phyloP scores from a whole-genome alignment of 2,329 filamentous ascomycete species.

The Claviceps arundinis region DNA sequence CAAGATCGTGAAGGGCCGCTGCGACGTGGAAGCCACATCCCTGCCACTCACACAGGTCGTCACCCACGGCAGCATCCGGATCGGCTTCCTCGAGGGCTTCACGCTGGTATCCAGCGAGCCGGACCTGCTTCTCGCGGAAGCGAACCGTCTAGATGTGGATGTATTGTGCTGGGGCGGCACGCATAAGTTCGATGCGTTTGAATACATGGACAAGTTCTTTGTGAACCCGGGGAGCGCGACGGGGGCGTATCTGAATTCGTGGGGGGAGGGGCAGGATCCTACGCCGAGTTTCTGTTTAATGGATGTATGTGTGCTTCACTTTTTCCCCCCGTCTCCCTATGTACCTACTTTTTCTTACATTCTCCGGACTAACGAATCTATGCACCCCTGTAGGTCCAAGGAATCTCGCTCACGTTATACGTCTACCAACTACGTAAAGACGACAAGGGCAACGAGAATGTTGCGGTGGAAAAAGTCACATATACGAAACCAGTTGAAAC shows the following conservation, averaged over 20 bases:
- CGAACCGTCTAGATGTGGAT: constrained; percentile 55
- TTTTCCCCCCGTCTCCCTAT: not conserved
- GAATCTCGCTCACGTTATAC: constrained; percentile 88
- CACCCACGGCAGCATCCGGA: constrained; percentile 50
- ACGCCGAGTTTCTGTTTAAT: constrained; percentile 91
- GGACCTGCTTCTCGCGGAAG: constrained; percentile 53
- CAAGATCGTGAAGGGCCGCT: constrained; percentile 55
- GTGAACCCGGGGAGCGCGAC: constrained; percentile 57
- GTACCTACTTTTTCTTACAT: not conserved
- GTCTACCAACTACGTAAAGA: constrained; percentile 80
- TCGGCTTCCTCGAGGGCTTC: constrained; percentile 57
- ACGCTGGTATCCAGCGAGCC: constrained; percentile 54
- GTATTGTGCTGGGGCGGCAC: constrained; percentile 57
- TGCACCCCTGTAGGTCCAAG: constrained; percentile 60
- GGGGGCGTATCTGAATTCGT: constrained; percentile 46
- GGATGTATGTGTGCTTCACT: constrained; percentile 59
- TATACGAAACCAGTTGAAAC: constrained; percentile 65
- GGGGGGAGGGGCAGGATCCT: constrained; percentile 54
- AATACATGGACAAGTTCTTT: constrained; percentile 65
- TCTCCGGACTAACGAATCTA: not conserved
- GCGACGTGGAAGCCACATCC: constrained; percentile 53
- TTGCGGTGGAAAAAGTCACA: constrained; percentile 75
- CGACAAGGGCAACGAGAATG: constrained; percentile 62
- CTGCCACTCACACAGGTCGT: constrained; percentile 53
- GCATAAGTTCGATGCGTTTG: constrained; percentile 56